Base-by-base conservation (phyloP, 2,329 filamentous ascomycete species). In the Trichophaea hybrida region DNA sequence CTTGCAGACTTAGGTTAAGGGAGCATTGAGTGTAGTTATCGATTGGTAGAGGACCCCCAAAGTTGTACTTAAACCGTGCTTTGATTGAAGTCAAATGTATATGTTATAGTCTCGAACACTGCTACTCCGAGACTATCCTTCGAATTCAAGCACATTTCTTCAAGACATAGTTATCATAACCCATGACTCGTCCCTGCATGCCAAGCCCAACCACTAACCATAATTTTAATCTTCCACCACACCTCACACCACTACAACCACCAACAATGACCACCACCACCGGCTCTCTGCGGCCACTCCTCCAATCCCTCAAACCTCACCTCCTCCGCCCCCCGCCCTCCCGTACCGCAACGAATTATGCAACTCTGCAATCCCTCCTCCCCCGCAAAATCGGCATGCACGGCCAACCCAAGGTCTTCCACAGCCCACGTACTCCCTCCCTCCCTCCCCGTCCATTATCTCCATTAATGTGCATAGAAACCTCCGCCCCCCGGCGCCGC, bases 401-500 rank as follows among this genome's bases (percentile, higher is more conserved):
- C 32, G 32, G 13, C 32, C 50, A 53, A 24, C 32, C 32, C 32
- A 37, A 35, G 13, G 50, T 37, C 33, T 53, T 53, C 50, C 50
- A 53, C 50, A 35, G 32, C 34, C 50, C 50, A n/a, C 50, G 50
- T 53, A 53, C 31, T 8, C 34, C 34, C 50, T 24, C 33, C n/a
- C 50, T 53, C 32, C 13, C 50, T 13, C 5, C 10, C 33, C 24
- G 10, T 32, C 17, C 31, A 31, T 4, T 4, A 6, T 31, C 33
- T 37, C 33, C 32, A 13, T 33, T 32, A 12, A 53, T n/a, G 31
- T 24, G 37, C 51, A 6, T 34, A 56, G 53, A 24, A 10, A 37
- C 53, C 53, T 12, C 32, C n/a, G 10, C 32, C 13, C 57, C 58
- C 8, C 59, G 57, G 4, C 61, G 61, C 10, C 60, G 56, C 38